These are phyloP conservation scores for Endotrypanum monterogeii DNA, from an alignment of 208 protist genomes.

Conservation along the genomic window DNA sequence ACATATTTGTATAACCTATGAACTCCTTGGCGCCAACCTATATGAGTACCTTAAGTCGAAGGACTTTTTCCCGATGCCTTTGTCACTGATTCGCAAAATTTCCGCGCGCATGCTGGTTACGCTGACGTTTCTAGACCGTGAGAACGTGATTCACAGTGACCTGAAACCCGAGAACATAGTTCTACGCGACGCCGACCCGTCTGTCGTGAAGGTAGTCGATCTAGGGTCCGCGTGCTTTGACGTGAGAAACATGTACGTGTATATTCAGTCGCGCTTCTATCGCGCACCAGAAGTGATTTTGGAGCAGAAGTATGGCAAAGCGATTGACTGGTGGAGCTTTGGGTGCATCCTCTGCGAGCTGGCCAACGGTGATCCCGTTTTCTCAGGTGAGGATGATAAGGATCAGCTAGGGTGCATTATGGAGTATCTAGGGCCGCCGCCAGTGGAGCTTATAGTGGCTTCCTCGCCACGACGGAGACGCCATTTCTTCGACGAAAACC, in stretches of 20 bases:
- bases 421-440: constrained; percentile 86
- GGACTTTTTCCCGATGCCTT: constrained; percentile 81
- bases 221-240: constrained; percentile 97
- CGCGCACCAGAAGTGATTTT: constrained; percentile 92
- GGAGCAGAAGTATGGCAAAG: constrained; percentile 63
- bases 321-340: constrained; percentile 95
- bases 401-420: constrained; percentile 89
- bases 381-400: constrained; percentile 86
- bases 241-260: constrained; percentile 87
- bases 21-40: constrained; percentile 71
- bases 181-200: constrained; percentile 60
- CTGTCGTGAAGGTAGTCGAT: constrained; percentile 96
- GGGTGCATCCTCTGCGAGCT: constrained; percentile 94
- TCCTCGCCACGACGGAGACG: constrained; percentile 35
- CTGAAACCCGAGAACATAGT: constrained; percentile 98
- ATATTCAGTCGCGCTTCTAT: constrained; percentile 94
- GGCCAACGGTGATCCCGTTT: constrained; percentile 91
- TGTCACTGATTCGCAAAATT: constrained; percentile 66
- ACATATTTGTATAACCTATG: constrained; percentile 84
- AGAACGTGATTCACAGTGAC: constrained; percentile 95
- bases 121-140: constrained; percentile 73
- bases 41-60: constrained; percentile 75
- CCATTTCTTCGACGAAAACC: constrained; percentile 54
- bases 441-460: constrained; percentile 38
- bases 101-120: constrained; percentile 70